These are phyloP conservation scores for Fraxinus paxiana DNA, from an alignment of 305 asterid genomes.

Conservation along the genomic window DNA sequence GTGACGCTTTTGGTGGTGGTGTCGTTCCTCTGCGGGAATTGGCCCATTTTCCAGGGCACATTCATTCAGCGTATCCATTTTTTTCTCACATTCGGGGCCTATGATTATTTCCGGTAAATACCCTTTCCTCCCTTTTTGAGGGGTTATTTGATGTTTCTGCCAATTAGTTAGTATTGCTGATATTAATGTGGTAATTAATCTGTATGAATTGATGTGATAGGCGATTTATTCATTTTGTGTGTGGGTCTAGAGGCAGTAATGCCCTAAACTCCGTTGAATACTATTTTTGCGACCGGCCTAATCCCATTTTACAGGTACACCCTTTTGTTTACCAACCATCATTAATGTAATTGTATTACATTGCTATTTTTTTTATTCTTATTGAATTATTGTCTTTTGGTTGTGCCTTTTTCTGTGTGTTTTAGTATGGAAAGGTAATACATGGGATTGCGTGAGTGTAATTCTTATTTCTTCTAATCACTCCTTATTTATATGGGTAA, in stretches of 20 bases:
- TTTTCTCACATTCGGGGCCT: constrained; percentile 84
- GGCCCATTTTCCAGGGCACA: constrained; percentile 94
- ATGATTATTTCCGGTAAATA: constrained; percentile 64
- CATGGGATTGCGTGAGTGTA: background rate
- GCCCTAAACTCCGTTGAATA: constrained; percentile 65
- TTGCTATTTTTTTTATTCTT: background rate
- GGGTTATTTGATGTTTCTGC: background rate
- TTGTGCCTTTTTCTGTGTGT: background rate
- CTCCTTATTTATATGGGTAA: background rate
- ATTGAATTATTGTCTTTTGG: background rate
- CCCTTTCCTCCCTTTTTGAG: background rate
- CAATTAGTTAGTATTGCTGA: background rate
- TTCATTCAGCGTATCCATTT: constrained; percentile 66
- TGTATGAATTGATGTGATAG: constrained; percentile 39
- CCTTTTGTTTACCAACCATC: background rate
- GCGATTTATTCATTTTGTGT: constrained; percentile 54
- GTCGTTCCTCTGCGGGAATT: constrained; percentile 88
- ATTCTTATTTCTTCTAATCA: background rate
- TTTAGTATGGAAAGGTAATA: background rate
- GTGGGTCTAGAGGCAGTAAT: constrained; percentile 64
- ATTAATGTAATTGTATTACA: background rate
- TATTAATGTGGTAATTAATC: background rate
- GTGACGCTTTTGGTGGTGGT: constrained; percentile 66
- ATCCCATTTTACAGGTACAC: constrained; percentile 76
- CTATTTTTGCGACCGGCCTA: constrained; percentile 86